Conservation (phyloP, 441 rosid genomes). For the Populus hybrid region DNA sequence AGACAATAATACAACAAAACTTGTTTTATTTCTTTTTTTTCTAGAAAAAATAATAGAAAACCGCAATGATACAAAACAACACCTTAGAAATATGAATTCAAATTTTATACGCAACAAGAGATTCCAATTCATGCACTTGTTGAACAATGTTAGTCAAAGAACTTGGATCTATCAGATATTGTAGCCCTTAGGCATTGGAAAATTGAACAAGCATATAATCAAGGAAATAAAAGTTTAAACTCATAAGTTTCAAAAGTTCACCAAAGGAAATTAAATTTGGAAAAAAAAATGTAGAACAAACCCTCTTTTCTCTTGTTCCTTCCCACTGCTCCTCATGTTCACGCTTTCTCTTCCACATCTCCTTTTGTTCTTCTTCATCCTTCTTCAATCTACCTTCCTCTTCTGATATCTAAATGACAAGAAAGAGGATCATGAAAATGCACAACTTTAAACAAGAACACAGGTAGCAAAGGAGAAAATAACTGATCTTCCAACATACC, state of each 20-base stretch:
- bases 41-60: background rate
- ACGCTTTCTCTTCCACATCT: constrained; percentile 93
- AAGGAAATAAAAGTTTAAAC: background rate
- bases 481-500: too few species aligned
- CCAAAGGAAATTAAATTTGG: background rate
- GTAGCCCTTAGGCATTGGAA: background rate
- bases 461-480: too few species aligned
- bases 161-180: background rate
- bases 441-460: too few species aligned
- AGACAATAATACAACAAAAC: background rate
- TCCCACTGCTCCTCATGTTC: constrained; percentile 99
- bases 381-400: too few species aligned
- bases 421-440: too few species aligned
- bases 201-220: background rate
- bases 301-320: constrained; percentile 95
- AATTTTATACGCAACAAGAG: background rate
- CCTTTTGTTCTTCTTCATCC: constrained; percentile 91
- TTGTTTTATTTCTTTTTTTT: background rate
- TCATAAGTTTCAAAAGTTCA: background rate
- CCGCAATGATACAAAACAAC: background rate
- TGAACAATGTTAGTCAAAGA: background rate
- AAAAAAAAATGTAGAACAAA: constrained; percentile 26
- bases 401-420: too few species aligned
- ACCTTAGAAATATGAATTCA: background rate
- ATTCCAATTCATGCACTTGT: background rate